Evolutionary conservation across 805 yeast genomes (phyloP).

Genomic region (Kodamaea sagamina): DNA sequence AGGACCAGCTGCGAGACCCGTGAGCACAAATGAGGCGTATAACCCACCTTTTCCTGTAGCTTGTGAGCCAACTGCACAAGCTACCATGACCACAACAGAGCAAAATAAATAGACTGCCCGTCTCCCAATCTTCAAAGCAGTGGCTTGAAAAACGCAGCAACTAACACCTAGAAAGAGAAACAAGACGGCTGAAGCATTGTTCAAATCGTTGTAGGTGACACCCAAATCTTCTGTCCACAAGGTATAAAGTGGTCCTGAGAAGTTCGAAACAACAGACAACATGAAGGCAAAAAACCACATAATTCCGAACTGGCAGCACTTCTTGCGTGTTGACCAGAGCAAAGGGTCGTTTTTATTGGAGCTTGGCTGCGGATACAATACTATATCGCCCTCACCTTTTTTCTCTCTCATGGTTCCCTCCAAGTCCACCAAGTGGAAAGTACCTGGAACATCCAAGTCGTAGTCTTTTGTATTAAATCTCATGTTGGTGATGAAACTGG

Average conservation of each 20-base stretch:
- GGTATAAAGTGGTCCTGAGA: conserved; percentile 38
- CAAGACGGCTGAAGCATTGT: conserved; percentile 49
- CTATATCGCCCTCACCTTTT: conserved; percentile 29
- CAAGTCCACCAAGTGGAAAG: conserved; percentile 49
- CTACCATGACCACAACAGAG: conserved; percentile 28
- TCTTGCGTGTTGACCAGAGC: conserved; percentile 32
- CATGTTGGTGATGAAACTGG: not conserved
- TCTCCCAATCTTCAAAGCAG: conserved; percentile 32
- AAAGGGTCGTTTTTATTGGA: conserved; percentile 36
- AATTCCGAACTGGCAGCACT: conserved; percentile 29
- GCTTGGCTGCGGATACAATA: conserved; percentile 39
- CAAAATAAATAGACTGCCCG: conserved; percentile 30
- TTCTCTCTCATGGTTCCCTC: conserved; percentile 33
- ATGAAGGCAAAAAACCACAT: conserved; percentile 30
- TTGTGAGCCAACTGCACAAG: conserved; percentile 34
- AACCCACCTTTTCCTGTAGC: conserved; percentile 23
- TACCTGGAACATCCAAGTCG: conserved; percentile 46
- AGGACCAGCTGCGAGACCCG: conserved; percentile 44
- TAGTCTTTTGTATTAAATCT: not conserved
- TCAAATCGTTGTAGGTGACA: conserved; percentile 40
- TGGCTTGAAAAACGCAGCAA: conserved; percentile 36
- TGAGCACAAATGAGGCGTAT: conserved; percentile 24
- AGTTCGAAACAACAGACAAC: conserved; percentile 26
- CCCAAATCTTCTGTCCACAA: conserved; percentile 32
- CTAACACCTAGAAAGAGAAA: conserved; percentile 50